Evolutionary conservation across 805 yeast genomes (phyloP).

Genomic region (Candida germanica): DNA sequence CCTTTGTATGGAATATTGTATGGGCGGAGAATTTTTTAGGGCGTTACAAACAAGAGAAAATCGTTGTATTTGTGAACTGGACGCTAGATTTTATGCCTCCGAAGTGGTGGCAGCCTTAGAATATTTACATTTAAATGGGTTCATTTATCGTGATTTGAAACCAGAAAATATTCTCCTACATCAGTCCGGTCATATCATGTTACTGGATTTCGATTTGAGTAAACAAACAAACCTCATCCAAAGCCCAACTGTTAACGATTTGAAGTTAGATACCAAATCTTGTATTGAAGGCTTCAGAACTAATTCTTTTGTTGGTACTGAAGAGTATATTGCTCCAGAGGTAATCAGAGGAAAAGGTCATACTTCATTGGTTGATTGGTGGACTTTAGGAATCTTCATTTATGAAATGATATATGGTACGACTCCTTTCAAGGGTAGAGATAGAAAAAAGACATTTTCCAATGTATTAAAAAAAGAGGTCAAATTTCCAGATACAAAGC

Average conservation of each 20-base stretch:
- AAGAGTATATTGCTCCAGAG: slow-evolving; percentile 98
- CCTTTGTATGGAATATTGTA: slow-evolving; percentile 97
- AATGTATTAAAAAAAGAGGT: slow-evolving; percentile 84
- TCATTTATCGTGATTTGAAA: slow-evolving; percentile 91
- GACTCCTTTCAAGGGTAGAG: slow-evolving; percentile 93
- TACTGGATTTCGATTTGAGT: slow-evolving; percentile 92
- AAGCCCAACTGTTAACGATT: slow-evolving; percentile 57
- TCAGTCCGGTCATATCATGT: slow-evolving; percentile 97
- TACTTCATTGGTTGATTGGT: slow-evolving; percentile 98
- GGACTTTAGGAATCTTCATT: slow-evolving; percentile 93
- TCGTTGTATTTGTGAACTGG: slow-evolving; percentile 80
- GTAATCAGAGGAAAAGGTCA: slow-evolving; percentile 97
- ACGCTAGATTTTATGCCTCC: slow-evolving; percentile 91
- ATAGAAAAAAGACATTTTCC: slow-evolving; percentile 84
- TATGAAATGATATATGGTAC: slow-evolving; percentile 95
- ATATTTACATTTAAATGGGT: slow-evolving; percentile 94
- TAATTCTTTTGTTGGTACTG: slow-evolving; percentile 98
- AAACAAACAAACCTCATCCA: slow-evolving; percentile 80
- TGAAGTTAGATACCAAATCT: slow-evolving; percentile 86
- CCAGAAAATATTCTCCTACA: slow-evolving; percentile 94
- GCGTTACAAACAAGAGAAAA: slow-evolving; percentile 89
- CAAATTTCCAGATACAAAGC: slow-evolving; percentile 56
- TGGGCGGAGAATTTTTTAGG: slow-evolving; percentile 98
- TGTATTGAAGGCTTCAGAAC: slow-evolving; percentile 96
- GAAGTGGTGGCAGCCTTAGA: slow-evolving; percentile 97